Evolutionary conservation across 1,284 basidiomycete species (phyloP), one percentile per base, ranked within the genome.

Genomic region (Cystobasidiaceae sp.): DNA sequence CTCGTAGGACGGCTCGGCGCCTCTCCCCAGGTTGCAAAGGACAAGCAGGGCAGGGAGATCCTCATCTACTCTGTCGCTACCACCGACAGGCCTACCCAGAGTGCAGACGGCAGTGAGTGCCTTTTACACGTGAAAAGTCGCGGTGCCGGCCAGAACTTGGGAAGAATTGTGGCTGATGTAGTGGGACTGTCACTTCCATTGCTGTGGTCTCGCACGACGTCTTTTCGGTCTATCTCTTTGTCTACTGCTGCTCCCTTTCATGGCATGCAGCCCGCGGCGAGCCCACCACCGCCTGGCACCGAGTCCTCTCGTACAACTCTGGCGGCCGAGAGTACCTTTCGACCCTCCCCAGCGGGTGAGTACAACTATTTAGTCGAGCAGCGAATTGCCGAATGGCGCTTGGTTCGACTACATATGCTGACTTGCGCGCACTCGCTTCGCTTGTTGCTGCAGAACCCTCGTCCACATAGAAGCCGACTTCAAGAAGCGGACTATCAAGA

Each of bases 1-100:
- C 84, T 92, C 67, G 79, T 92, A 72, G 89, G 89, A 43, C 83
- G 83, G 56, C 77, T 92, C 49, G 83, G 82, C 27, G 84, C 74
- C 72, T 85, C 87, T 51, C 87, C 89, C 46, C 86, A 88, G 74
- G 74, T 83, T 39, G 83, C 84, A 57, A 79, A 78, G 45, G 86
- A 87, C 1, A 87, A 82, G 77, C 84, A 79, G 64, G 85, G 88
- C 68, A 86, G 84, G 73, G 87, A 90, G 82, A 92, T 69, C 61
- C 51, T 73, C 49, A 68, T 69, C 61, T 73, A 73, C 70, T 69
- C 67, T 39, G 68, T 73, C 45, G 72, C 72, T 15, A 73, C 72
- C 15, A 67, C 44, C 28, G 72, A 73, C 60, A 62, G 64, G n/a
- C 54, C 48, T 41, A 41, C 61, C 19, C 28, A 68, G n/a, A 46